Conservation (phyloP, 306 rosid species). For the Argentina anserina region DNA sequence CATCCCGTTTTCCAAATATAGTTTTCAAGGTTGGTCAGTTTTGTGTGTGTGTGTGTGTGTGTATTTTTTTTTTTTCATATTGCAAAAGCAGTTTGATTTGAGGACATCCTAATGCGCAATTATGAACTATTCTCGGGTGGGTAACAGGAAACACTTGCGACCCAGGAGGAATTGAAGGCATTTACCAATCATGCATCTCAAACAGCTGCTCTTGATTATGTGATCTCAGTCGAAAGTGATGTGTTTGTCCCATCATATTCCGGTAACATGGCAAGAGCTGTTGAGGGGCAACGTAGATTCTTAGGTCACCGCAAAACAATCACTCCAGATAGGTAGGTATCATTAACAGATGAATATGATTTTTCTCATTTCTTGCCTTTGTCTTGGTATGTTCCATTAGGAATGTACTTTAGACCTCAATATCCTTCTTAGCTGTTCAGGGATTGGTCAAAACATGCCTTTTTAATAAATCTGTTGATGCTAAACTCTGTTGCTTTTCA, state of each 20-base stretch:
- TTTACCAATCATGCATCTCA: conserved; percentile 85
- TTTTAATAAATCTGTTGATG: not conserved
- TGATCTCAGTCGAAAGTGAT: conserved; percentile 84
- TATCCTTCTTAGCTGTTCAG: conserved; percentile 2
- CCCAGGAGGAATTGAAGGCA: conserved; percentile 65
- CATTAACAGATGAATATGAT: not conserved
- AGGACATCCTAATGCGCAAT: conserved; percentile 22
- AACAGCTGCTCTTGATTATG: conserved; percentile 84
- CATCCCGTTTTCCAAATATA: conserved; percentile 67
- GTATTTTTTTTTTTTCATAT: not conserved
- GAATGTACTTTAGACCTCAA: not conserved
- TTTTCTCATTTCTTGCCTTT: not conserved
- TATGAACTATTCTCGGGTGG: conserved; percentile 20
- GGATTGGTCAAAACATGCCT: not conserved
- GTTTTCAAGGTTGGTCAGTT: conserved; percentile 57
- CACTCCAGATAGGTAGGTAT: conserved; percentile 68
- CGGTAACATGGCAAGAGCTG: conserved; percentile 96
- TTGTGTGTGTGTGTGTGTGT: not conserved
- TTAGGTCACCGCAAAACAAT: conserved; percentile 86
- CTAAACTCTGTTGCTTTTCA: not conserved
- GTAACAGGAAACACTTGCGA: conserved; percentile 83
- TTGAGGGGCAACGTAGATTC: conserved; percentile 94
- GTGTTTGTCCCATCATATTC: conserved; percentile 82
- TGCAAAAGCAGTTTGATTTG: conserved; percentile 24
- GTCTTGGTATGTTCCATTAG: not conserved